Base-by-base conservation (phyloP, 164 flowering plant genomes). In the Piper longum region DNA sequence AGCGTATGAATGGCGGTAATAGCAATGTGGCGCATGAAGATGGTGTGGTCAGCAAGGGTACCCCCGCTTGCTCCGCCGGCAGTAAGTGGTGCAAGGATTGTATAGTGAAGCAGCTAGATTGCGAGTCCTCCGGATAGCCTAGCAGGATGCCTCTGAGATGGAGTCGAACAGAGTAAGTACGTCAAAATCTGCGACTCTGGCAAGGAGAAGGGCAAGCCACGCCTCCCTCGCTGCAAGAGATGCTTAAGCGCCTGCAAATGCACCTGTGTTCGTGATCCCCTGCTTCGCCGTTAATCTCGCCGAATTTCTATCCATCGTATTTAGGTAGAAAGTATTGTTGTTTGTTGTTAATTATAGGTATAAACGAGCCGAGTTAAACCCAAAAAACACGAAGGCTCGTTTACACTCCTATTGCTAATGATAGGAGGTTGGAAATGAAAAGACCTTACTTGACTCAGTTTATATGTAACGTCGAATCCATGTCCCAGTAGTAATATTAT, bases 91-190 rank as follows among this genome's bases (percentile, higher is more conserved):
- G 67, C 40, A 65, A 65, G 36, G 67, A 59, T n/a, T 65, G 67
- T 44, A 65, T 65, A 43, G 54, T 59, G 16, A 65, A 65, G 26
- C 62, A 45, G 55, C 36, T 65, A 41, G 18, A 44, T 0, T 59
- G 62, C 42, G 43, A 26, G 43, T 65, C 62, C 41, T 61, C 67
- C 5, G 41, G n/a, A 3, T 65, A 62, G 67, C 62, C 36, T 65
- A 17, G 67, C 67, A 1, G 67, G 62, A 14, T 65, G 67, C 40
- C 67, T 65, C 43, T 65, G 67, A 62, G 19, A 58, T 6, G 67
- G 67, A 16, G 13, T 43, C 26, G 9, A 62, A 8, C 54, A 8
- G 9, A 43, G 42, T 43, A 65, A 58, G 43, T 65, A 62, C 17
- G 55, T 58, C 18, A 43, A 39, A 17, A 65, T 16, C 16, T 65